Conservation (phyloP, 371 early-diverging fungal genomes). For the Entomophthora muscae region DNA sequence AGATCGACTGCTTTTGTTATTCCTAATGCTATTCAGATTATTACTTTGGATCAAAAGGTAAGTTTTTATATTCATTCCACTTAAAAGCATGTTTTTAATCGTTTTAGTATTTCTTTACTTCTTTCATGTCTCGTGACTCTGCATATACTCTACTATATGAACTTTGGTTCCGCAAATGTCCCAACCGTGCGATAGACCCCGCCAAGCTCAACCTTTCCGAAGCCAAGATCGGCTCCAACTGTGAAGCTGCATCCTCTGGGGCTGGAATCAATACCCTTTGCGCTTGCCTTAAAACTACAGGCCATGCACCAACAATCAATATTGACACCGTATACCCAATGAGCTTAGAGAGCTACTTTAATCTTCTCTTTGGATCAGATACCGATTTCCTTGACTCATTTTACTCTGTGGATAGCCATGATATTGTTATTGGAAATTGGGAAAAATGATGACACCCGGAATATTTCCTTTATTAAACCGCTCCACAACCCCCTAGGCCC, state of each 20-base stretch:
- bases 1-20: conserved; percentile 60
- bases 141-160: conserved; percentile 52
- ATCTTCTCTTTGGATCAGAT: conserved; percentile 20
- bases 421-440: conserved; percentile 16
- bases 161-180: conserved; percentile 25
- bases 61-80: neutral
- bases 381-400: conserved; percentile 13
- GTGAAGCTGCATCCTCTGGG: conserved; percentile 3
- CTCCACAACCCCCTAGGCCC: conserved; percentile 26
- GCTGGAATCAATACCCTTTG: conserved; percentile 10
- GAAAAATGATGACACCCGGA: conserved; percentile 7
- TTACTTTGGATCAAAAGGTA: conserved; percentile 47
- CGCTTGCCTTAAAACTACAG: conserved; percentile 9
- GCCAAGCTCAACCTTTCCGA: conserved; percentile 10
- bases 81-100: neutral
- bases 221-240: neutral
- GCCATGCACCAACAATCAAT: conserved; percentile 21
- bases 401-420: conserved; percentile 13
- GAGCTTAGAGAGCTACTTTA: conserved; percentile 15
- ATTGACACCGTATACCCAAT: conserved; percentile 2
- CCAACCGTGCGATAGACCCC: conserved; percentile 18
- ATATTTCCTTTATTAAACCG: conserved; percentile 10
- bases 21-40: conserved; percentile 70
- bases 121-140: conserved; percentile 60
- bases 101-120: conserved; percentile 51